Evolutionary conservation across 306 rosid species (phyloP).

Genomic region (Luffa acutangula): DNA sequence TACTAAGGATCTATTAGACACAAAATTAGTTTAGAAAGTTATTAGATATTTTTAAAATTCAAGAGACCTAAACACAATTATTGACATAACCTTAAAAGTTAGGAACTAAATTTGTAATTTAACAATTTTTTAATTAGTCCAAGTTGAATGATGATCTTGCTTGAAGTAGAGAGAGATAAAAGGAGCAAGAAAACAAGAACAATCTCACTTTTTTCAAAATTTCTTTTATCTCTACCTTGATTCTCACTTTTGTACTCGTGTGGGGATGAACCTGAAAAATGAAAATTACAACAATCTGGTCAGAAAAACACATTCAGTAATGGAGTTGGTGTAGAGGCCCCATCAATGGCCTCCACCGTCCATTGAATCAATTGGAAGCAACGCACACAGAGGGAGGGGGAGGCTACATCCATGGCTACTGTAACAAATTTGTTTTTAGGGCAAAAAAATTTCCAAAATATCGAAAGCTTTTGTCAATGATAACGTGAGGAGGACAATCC

Average conservation of each 20-base stretch:
- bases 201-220: not conserved
- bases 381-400: not conserved
- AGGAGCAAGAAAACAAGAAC: not conserved
- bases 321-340: constrained; percentile 13
- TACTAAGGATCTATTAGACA: too few species aligned
- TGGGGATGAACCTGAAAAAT: not conserved
- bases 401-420: not conserved
- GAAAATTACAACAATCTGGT: not conserved
- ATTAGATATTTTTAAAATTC: too few species aligned
- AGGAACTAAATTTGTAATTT: too few species aligned
- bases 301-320: not conserved
- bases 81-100: too few species aligned
- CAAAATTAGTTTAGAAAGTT: too few species aligned
- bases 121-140: not conserved
- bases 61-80: too few species aligned
- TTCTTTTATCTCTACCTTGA: not conserved
- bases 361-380: not conserved
- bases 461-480: constrained; percentile 27
- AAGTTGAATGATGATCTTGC: constrained; percentile 5
- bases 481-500: constrained; percentile 39
- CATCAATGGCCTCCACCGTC: not conserved
- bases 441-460: not conserved
- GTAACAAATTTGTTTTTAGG: not conserved
- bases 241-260: constrained; percentile 5
- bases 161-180: not conserved